phyloP scores from a whole-genome alignment of 148 eudicot genomes.

The Rhododendron vialii region DNA sequence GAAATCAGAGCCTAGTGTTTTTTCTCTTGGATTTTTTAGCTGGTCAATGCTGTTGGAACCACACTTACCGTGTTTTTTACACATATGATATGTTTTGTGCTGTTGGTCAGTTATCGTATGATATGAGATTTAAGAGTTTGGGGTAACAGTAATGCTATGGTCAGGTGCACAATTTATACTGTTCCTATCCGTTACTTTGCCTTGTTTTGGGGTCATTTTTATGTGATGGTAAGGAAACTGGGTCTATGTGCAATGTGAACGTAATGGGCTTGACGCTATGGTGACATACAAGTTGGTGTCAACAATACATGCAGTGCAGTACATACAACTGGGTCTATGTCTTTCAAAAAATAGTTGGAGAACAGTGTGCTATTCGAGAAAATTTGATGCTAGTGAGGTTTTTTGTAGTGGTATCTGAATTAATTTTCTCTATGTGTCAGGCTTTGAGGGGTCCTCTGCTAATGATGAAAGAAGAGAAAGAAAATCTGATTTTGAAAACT shows the following conservation, averaged over 20 bases:
- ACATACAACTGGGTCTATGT: too few relatives aligned
- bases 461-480: slow-evolving; percentile 85
- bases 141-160: background rate
- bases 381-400: background rate
- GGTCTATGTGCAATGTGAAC: background rate
- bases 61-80: background rate
- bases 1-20: background rate
- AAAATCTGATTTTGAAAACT: slow-evolving; percentile 87
- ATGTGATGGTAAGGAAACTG: background rate
- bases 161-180: background rate
- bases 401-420: background rate
- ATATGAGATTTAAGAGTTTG: background rate
- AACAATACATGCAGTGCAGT: background rate
- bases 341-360: background rate
- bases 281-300: background rate
- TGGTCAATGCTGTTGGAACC: background rate
- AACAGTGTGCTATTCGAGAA: background rate
- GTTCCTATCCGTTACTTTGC: background rate
- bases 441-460: slow-evolving; percentile 82
- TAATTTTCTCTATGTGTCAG: slow-evolving; percentile 29
- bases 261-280: background rate
- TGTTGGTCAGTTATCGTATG: background rate
- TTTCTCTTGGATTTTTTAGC: background rate
- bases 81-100: background rate
- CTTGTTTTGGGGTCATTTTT: background rate